Percentiles rank a stretch among this genome's conserved stretches.
These are phyloP conservation scores for Rhizopus microsporus DNA, from an alignment of 371 early-diverging fungal genomes.

Conservation along the genomic window DNA sequence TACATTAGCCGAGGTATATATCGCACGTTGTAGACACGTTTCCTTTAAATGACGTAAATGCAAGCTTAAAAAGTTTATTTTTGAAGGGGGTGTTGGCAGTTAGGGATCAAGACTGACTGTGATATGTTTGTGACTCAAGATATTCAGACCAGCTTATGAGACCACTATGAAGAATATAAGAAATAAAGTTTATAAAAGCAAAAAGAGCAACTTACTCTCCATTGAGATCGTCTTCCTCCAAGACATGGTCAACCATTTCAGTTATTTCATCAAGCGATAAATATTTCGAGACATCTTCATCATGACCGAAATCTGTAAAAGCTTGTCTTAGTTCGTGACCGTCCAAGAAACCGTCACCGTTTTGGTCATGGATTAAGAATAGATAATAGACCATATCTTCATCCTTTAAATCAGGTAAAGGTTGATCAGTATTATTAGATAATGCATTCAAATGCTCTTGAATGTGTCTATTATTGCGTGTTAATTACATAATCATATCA, in stretches of 20 bases:
- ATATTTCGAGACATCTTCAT: conserved; percentile 23
- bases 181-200: background rate
- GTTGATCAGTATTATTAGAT: conserved; percentile 10
- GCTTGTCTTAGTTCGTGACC: conserved; percentile 71
- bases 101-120: conserved; percentile 22
- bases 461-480: conserved; percentile 23
- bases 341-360: conserved; percentile 67
- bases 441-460: conserved; percentile 29
- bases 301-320: conserved; percentile 47
- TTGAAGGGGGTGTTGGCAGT: too few relatives aligned
- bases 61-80: too few relatives aligned
- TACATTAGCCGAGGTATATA: too few relatives aligned
- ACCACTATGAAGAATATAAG: conserved; percentile 46
- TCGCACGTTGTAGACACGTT: too few relatives aligned
- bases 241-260: conserved; percentile 64
- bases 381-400: conserved; percentile 56
- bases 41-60: too few relatives aligned
- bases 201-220: conserved; percentile 43
- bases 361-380: conserved; percentile 62
- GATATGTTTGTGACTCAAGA: conserved; percentile 65
- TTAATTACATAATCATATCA: background rate
- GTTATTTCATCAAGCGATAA: conserved; percentile 38
- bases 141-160: conserved; percentile 77
- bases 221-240: conserved; percentile 64
- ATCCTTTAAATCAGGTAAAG: conserved; percentile 29